Evolutionary conservation across 2,329 filamentous ascomycete genomes (phyloP).

Genomic region (Sporothrix luriei): DNA sequence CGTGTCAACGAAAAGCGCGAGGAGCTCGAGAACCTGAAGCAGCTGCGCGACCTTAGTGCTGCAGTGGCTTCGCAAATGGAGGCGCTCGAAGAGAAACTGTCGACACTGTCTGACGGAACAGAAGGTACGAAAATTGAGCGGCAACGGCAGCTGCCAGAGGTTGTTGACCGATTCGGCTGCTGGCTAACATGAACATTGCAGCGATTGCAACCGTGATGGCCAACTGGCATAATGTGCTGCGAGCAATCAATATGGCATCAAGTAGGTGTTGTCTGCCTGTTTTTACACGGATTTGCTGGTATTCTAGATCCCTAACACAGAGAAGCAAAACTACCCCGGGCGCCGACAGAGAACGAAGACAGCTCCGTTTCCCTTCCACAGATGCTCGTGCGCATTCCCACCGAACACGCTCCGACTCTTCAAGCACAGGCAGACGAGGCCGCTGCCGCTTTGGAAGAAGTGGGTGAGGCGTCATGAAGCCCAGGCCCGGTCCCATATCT

Average conservation of each 20-base stretch:
- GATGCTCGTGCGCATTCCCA: slow-evolving; percentile 81
- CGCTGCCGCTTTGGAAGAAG: slow-evolving; percentile 46
- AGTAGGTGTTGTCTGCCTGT: slow-evolving; percentile 53
- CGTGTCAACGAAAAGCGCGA: slow-evolving; percentile 85
- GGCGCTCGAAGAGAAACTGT: slow-evolving; percentile 73
- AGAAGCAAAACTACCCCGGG: slow-evolving; percentile 69
- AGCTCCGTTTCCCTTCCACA: slow-evolving; percentile 64
- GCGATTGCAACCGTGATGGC: slow-evolving; percentile 81
- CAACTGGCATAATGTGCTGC: slow-evolving; percentile 85
- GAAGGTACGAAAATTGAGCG: slow-evolving; percentile 59
- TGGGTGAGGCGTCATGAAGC: slow-evolving; percentile 7
- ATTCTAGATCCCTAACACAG: slow-evolving; percentile 22
- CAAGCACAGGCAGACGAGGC: slow-evolving; percentile 62
- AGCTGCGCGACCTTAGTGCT: slow-evolving; percentile 76
- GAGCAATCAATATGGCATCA: slow-evolving; percentile 84
- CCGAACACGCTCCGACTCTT: slow-evolving; percentile 69
- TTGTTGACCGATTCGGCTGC: neutral
- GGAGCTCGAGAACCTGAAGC: slow-evolving; percentile 76
- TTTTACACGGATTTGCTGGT: neutral
- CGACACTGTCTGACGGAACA: slow-evolving; percentile 77
- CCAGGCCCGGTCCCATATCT: neutral
- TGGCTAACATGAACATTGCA: slow-evolving; percentile 43
- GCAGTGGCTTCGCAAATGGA: slow-evolving; percentile 82
- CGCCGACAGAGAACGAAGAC: slow-evolving; percentile 51
- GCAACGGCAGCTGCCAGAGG: too few species aligned